phyloP scores from a whole-genome alignment of 352 stramenopile species.

The Thraustochytrium sp. region DNA sequence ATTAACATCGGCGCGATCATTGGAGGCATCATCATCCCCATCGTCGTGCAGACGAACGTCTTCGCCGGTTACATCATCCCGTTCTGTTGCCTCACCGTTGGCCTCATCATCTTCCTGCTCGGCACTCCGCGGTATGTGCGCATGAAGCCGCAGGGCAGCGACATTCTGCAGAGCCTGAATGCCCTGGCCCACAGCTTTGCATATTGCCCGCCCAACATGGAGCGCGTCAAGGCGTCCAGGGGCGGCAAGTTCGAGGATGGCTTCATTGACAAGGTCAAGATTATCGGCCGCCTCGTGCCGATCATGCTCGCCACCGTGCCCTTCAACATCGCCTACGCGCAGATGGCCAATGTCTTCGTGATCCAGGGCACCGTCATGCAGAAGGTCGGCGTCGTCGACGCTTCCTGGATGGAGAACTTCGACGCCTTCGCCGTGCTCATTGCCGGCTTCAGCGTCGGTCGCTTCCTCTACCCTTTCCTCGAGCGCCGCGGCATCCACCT shows the following conservation, averaged over 20 bases:
- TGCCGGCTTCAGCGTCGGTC: slow-evolving; percentile 59
- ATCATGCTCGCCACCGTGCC: not conserved
- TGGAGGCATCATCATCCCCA: slow-evolving; percentile 29
- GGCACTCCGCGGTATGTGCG: slow-evolving; percentile 40
- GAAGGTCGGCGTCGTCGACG: slow-evolving; percentile 56
- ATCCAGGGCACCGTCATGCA: slow-evolving; percentile 63
- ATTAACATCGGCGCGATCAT: slow-evolving; percentile 46
- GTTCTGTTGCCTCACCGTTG: slow-evolving; percentile 5
- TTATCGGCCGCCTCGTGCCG: not conserved
- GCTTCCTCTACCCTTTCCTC: slow-evolving; percentile 57
- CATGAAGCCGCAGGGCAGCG: slow-evolving; percentile 19
- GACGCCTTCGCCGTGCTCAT: slow-evolving; percentile 59
- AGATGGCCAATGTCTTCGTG: slow-evolving; percentile 62
- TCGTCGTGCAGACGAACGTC: slow-evolving; percentile 17
- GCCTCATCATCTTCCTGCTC: slow-evolving; percentile 34
- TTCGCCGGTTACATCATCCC: slow-evolving; percentile 43
- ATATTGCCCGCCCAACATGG: slow-evolving; percentile 14
- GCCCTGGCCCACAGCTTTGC: not conserved
- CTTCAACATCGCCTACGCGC: slow-evolving; percentile 54
- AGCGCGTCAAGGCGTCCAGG: not conserved
- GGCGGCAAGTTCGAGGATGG: not conserved
- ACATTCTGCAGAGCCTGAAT: not conserved
- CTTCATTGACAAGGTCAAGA: slow-evolving; percentile 26
- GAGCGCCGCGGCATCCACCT: slow-evolving; percentile 56
- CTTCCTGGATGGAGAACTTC: slow-evolving; percentile 59